phyloP scores from a whole-genome alignment of 768 basidiomycete genomes.

The Lenzites betulinus region DNA sequence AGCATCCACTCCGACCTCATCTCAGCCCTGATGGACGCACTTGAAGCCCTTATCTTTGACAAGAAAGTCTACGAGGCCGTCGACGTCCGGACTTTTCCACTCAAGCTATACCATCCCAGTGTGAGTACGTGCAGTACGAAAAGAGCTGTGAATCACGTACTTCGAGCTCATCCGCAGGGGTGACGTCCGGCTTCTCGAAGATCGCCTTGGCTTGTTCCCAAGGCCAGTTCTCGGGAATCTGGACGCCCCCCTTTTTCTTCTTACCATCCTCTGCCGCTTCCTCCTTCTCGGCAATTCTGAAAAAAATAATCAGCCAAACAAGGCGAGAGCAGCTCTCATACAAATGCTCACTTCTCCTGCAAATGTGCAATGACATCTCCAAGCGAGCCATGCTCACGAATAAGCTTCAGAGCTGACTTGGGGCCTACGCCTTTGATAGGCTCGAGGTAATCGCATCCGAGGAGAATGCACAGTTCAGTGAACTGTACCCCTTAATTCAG shows the following conservation, averaged over 20 bases:
- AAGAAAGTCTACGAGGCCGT: constrained; percentile 91
- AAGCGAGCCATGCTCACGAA: constrained; percentile 79
- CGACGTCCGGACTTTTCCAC: constrained; percentile 91
- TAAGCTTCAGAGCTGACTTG: constrained; percentile 90
- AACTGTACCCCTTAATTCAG: constrained; percentile 53
- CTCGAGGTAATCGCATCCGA: constrained; percentile 98
- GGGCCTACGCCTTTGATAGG: constrained; percentile 98
- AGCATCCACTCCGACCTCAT: not conserved
- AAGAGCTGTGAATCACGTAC: constrained; percentile 41
- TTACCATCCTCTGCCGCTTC: constrained; percentile 50
- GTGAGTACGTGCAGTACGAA: not conserved
- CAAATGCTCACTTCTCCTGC: constrained; percentile 62
- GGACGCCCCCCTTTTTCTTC: constrained; percentile 74
- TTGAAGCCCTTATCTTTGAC: constrained; percentile 97
- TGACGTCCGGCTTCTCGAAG: constrained; percentile 89
- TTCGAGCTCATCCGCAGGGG: constrained; percentile 82
- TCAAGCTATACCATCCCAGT: constrained; percentile 60
- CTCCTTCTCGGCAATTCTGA: constrained; percentile 47
- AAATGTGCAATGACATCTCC: constrained; percentile 75
- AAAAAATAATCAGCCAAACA: not conserved
- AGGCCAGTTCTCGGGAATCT: constrained; percentile 93
- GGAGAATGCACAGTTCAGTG: constrained; percentile 92
- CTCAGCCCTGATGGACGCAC: constrained; percentile 46
- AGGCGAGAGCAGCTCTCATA: no score
- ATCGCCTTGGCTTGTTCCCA: constrained; percentile 94